These are phyloP conservation scores for Cafeteria roenbergensis DNA, from an alignment of 108 stramenopile species.

Conservation along the genomic window DNA sequence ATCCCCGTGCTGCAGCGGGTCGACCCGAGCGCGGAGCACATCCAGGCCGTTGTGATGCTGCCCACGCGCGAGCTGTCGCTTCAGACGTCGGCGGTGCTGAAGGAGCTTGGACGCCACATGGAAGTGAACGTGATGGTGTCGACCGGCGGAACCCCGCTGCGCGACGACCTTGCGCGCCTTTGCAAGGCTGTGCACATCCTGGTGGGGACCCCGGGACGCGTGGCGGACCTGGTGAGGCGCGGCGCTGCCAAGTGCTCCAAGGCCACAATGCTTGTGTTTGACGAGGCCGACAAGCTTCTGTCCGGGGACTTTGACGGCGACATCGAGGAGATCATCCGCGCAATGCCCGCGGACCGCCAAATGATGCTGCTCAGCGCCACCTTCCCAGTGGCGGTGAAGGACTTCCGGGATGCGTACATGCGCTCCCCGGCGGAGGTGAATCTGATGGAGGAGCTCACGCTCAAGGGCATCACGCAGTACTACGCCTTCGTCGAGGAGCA, in stretches of 20 bases:
- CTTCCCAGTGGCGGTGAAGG: conserved; percentile 89
- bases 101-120: conserved; percentile 95
- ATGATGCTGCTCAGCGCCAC: conserved; percentile 96
- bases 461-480: conserved; percentile 90
- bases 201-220: conserved; percentile 93
- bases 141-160: conserved; percentile 86
- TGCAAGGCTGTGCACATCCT: conserved; percentile 71
- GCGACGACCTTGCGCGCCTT: conserved; percentile 95
- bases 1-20: conserved; percentile 96
- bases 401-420: conserved; percentile 75
- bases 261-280: conserved; percentile 87
- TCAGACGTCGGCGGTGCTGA: conserved; percentile 93
- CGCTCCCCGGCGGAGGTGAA: conserved; percentile 57
- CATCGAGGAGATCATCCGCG: conserved; percentile 72
- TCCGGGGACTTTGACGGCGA: conserved; percentile 87
- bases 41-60: conserved; percentile 84
- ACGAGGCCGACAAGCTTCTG: conserved; percentile 94
- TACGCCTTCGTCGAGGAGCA: conserved; percentile 97
- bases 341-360: conserved; percentile 51
- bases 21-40: conserved; percentile 61
- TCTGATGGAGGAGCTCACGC: conserved; percentile 98
- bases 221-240: conserved; percentile 86
- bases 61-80: conserved; percentile 93
- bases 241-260: conserved; percentile 79
- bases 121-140: conserved; percentile 91